Base-by-base conservation (phyloP, 2,329 filamentous ascomycete genomes). In the Botrytis deweyae region DNA sequence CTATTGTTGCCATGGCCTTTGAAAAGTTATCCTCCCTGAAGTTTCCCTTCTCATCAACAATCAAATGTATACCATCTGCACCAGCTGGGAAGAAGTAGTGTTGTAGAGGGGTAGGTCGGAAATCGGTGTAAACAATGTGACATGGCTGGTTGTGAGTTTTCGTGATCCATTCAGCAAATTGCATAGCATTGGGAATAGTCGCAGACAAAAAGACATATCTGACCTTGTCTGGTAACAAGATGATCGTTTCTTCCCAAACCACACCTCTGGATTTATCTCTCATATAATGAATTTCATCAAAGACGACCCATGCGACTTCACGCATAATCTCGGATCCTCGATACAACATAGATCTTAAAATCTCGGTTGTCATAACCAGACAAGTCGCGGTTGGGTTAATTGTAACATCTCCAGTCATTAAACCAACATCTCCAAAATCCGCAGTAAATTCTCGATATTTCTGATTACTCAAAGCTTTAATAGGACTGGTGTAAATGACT, bases 161-260 rank as follows among this genome's bases (percentile, higher is more conserved):
- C 79, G 93, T 94, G 80, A 99, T 97, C 96, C 96, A 99, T 83
- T 99, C 95, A 78, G 96, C 96, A 80, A 99, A 99, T 83, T 99
- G 96, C 89, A 98, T 98, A 70, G 96, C 95, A 81, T 99, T 99
- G 72, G 96, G 96, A 76, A 99, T 99, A 2, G 97, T 99, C 76
- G 96, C 96, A 46, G 97, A 99, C 75, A 99, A 86, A 84, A 99
- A 99, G 73, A 99, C 97, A 81, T 98, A 99, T 84, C 94, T 93
- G 78, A 99, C 97, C 87, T 99, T 98, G 86, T 99, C 96, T 6
- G 96, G 96, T 44, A 99, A 87, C 78, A 99, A 88, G 80, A 99
- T 99, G 81, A 99, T 98, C 58, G 96, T 98, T 85, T 99, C 96
- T 83, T 99, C 96, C 96, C 96, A 99, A 3, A 99, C 96, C 0